Evolutionary conservation across 179 eudicot species (phyloP), one percentile per base, ranked within the genome.

Genomic region (Corrigiola litoralis): DNA sequence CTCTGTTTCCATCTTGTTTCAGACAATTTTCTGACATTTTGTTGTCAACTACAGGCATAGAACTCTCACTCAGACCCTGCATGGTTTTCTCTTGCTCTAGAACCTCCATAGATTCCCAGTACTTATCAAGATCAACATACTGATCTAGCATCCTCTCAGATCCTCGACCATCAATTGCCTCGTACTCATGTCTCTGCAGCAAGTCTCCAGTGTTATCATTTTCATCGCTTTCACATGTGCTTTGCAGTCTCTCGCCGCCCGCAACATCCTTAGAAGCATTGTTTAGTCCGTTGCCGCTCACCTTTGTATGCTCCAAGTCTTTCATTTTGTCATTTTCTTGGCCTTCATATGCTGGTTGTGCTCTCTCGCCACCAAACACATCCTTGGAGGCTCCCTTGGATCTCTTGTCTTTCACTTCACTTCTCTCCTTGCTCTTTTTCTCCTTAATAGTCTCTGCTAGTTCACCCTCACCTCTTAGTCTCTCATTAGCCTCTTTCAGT

Each of bases 401-500:
- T 45, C 52, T 63, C 61, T 45, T 73, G 47, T 67, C 69, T 29
- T 54, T 34, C 31, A 40, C 52, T 25, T 60, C 68, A 44, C 57
- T 40, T 38, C 56, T 44, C 65, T 54, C 36, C 44, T 62, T 62
- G 49, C 32, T 34, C 20, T 9, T 68, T 58, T 33, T 71, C 56
- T 16, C 57, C 57, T 66, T 37, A 49, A 33, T 51, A 70, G 75
- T 29, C 38, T 61, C 74, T 45, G 58, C 56, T 57, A 7, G 48
- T 66, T 61, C 67, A 67, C 45, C 64, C 64, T 73, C 72, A 29
- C 59, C 59, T 61, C 50, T 69, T 58, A 70, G 70, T 52, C 46
- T 66, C n/a, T 59, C 56, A 42, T 31, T 45, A 72, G 68, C 65
- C 75, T 71, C 73, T 37, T 68, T 63, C 34, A 23, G 32, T 63